Base-by-base conservation (phyloP, 805 yeast species). In the Ascoidea asiatica region DNA sequence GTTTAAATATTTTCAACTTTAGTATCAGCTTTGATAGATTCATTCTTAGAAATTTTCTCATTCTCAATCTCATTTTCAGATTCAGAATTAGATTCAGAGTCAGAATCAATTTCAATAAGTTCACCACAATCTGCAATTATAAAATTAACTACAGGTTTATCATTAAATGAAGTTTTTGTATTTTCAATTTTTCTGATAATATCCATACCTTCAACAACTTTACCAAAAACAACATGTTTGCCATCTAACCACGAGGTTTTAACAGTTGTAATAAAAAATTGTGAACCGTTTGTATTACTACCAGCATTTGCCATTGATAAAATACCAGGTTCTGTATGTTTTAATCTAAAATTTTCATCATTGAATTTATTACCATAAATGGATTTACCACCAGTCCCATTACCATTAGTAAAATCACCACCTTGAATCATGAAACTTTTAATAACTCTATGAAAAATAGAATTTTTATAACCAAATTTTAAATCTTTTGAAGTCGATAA, bases 151-250 rank as follows among this genome's bases (percentile, higher is more conserved):
- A 62, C 63, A 45, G 98, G 98, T 52, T 67, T 72, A 64, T 87
- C 92, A 52, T 83, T 77, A 54, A 71, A 65, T 48, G 67, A 65
- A 20, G 94, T 87, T 65, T 78, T 75, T 49, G 83, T 77, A 41
- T 62, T 62, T 65, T 88, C 95, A 57, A 92, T 77, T 62, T 75
- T 70, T 52, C 71, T 64, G 45, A 90, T 85, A 43, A 87, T 75
- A 52, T 90, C 95, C 69, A 78, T 71, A 42, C 97, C 97, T 46
- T 81, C 88, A 17, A 87, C 47, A 45, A 92, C 96, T 66, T 87
- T 86, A 52, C 98, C 98, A 57, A 92, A 92, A 38, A 92, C 98
- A 59, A 92, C 98, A 64, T 92, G 98, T 55, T 70, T 78, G 52
- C 94, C 92, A 59, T 92, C 87, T 59, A 92, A 76, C 97, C 98